Evolutionary conservation across 768 basidiomycete genomes (phyloP).

Genomic region (Lactarius sp.): DNA sequence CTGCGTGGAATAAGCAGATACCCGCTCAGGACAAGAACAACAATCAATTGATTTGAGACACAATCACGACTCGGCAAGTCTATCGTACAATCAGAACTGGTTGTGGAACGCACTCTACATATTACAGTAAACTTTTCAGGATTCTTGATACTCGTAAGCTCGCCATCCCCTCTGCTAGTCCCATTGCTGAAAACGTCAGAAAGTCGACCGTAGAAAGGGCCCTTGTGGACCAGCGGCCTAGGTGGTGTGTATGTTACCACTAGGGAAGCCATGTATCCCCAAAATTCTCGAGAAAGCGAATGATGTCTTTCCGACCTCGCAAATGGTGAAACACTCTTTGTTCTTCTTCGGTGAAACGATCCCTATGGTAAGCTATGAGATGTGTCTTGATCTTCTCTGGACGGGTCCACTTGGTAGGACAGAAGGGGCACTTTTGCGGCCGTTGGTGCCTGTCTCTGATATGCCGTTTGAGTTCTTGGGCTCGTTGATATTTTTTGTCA

Average conservation of each 20-base stretch:
- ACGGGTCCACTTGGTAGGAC: not conserved
- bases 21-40: not conserved
- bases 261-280: not conserved
- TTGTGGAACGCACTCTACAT: not conserved
- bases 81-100: not conserved
- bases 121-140: not conserved
- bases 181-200: not conserved
- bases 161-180: not conserved
- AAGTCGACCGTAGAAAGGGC: not conserved
- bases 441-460: not conserved
- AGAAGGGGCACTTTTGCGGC: slow-evolving; percentile 1
- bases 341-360: not conserved
- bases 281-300: not conserved
- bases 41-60: not conserved
- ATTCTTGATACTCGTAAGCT: not conserved
- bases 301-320: not conserved
- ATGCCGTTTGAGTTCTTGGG: not conserved
- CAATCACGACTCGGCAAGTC: not conserved
- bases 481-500: not conserved
- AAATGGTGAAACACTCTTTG: not conserved
- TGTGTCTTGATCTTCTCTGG: slow-evolving; percentile 1
- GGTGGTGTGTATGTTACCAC: not conserved
- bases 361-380: not conserved
- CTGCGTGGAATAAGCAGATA: not conserved
- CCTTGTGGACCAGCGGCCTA: not conserved